Percentiles rank a stretch among this genome's conserved stretches.
Evolutionary conservation across 192 early-diverging fungal species (phyloP).

Genomic region (Coemansia sp.): DNA sequence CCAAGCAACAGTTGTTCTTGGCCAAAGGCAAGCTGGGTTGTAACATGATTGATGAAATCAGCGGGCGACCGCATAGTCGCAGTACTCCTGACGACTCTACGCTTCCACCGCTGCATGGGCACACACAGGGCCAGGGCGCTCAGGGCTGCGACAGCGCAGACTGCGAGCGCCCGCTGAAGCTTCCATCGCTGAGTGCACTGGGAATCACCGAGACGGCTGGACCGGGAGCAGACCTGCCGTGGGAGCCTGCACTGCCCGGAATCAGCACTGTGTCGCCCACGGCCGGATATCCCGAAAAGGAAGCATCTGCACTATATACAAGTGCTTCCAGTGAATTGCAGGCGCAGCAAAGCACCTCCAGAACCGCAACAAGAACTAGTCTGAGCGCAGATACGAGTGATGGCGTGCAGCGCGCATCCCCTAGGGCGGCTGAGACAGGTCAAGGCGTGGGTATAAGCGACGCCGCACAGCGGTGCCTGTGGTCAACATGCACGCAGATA

Average conservation of each 20-base stretch:
- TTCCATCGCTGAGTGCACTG: constrained; percentile 45
- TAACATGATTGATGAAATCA: not conserved
- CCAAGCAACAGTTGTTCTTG: too few relatives aligned
- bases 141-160: constrained; percentile 32
- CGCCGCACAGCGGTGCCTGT: constrained; percentile 57
- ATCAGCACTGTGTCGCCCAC: too few relatives aligned
- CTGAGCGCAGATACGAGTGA: too few relatives aligned
- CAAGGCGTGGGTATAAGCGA: not conserved
- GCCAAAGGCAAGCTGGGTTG: not conserved
- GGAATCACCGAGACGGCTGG: constrained; percentile 21
- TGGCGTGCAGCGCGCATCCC: not conserved
- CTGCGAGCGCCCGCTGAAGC: constrained; percentile 31
- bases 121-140: constrained; percentile 20
- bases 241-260: too few relatives aligned
- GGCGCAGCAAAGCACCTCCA: too few relatives aligned
- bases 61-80: not conserved
- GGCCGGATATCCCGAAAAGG: too few relatives aligned
- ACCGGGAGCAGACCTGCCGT: not conserved
- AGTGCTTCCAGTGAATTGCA: too few relatives aligned
- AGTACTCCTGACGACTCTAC: not conserved
- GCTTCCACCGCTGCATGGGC: constrained; percentile 42
- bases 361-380: too few relatives aligned
- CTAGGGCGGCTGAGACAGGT: not conserved
- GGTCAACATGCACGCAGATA: constrained; percentile 64
- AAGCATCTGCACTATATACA: too few relatives aligned